Percentiles rank a stretch among this genome's conserved stretches.
phyloP scores from a whole-genome alignment of 1,284 basidiomycete species.

The Hemileccinum hortonii region DNA sequence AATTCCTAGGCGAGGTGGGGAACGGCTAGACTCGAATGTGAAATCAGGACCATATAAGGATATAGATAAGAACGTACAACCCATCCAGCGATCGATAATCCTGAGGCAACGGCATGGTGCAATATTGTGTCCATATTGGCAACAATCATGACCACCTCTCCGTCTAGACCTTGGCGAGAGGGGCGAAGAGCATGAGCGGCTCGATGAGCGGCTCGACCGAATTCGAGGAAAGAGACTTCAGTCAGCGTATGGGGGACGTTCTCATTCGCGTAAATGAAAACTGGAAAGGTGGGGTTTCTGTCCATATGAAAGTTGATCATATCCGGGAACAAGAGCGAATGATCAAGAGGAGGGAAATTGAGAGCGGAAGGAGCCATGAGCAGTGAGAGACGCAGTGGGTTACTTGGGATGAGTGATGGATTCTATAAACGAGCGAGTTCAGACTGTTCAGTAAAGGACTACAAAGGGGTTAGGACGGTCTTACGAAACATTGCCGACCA shows the following conservation, averaged over 20 bases:
- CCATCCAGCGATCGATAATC: slow-evolving; percentile 32
- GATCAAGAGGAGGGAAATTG: slow-evolving; percentile 27
- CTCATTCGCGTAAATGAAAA: slow-evolving; percentile 22
- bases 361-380: slow-evolving; percentile 10
- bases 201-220: slow-evolving; percentile 36
- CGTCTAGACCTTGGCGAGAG: slow-evolving; percentile 21
- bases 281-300: slow-evolving; percentile 24
- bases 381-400: neutral
- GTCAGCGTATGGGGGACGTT: neutral
- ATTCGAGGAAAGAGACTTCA: slow-evolving; percentile 22
- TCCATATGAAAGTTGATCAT: slow-evolving; percentile 32
- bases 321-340: slow-evolving; percentile 20
- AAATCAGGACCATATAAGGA: neutral
- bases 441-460: too few species aligned
- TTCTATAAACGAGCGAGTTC: neutral
- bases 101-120: slow-evolving; percentile 31
- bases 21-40: slow-evolving; percentile 30
- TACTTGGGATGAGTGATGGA: neutral
- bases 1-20: slow-evolving; percentile 35
- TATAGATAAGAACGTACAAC: slow-evolving; percentile 18
- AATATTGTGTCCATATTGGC: slow-evolving; percentile 36
- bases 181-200: slow-evolving; percentile 30
- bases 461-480: too few species aligned
- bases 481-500: too few species aligned
- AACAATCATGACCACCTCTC: slow-evolving; percentile 33